These are phyloP conservation scores for Venustampulla echinocandica DNA, from an alignment of 495 filamentous ascomycete genomes.

Conservation along the genomic window DNA sequence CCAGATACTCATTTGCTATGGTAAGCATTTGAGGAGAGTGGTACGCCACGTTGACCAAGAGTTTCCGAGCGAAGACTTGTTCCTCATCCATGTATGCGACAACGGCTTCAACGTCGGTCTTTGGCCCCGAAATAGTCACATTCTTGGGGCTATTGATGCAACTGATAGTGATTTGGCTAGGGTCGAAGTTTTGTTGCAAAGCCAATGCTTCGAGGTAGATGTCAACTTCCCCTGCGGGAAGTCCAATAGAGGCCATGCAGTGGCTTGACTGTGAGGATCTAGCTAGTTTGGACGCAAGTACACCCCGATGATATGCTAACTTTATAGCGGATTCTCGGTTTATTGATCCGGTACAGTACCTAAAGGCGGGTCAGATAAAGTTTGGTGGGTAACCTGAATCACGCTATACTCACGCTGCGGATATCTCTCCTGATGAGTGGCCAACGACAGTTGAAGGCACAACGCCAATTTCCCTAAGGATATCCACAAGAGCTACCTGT, in stretches of 20 bases:
- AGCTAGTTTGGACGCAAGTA: background rate
- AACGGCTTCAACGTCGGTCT: slow-evolving; percentile 35
- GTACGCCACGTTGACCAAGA: slow-evolving; percentile 50
- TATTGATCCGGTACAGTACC: slow-evolving; percentile 36
- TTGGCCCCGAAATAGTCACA: slow-evolving; percentile 50
- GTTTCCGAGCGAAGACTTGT: slow-evolving; percentile 39
- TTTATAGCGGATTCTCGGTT: slow-evolving; percentile 43
- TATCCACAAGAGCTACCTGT: slow-evolving; percentile 43
- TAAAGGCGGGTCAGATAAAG: slow-evolving; percentile 1
- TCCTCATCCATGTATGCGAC: slow-evolving; percentile 32
- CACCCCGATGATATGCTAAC: slow-evolving; percentile 38
- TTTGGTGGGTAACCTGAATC: background rate
- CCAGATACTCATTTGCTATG: slow-evolving; percentile 24
- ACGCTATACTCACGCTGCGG: slow-evolving; percentile 35
- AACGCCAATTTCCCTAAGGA: slow-evolving; percentile 45
- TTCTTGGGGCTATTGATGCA: slow-evolving; percentile 50
- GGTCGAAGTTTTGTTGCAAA: too few species aligned
- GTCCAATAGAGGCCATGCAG: too few species aligned
- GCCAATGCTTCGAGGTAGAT: too few species aligned
- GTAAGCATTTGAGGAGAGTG: slow-evolving; percentile 34
- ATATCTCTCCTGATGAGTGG: slow-evolving; percentile 59
- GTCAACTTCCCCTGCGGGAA: too few species aligned
- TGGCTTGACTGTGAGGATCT: too few species aligned
- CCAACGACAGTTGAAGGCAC: slow-evolving; percentile 45
- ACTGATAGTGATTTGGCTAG: slow-evolving; percentile 27